Percentiles rank a stretch among this genome's conserved stretches.
Conservation (phyloP, 129 eudicot genomes). For the Calendula officinalis region DNA sequence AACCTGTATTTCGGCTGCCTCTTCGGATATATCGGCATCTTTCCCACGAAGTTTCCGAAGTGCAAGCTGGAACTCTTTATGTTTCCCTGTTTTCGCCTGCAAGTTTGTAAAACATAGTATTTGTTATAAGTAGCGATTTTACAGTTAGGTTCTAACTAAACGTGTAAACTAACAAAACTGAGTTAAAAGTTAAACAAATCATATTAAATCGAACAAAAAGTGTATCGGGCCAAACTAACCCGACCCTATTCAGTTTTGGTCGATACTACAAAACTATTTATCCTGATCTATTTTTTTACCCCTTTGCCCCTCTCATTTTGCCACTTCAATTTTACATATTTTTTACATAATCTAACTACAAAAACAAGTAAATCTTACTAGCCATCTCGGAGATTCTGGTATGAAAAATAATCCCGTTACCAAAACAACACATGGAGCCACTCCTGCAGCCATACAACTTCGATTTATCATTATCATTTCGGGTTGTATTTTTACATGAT, state of each 20-base stretch:
- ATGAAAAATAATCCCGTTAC: slow-evolving; percentile 47
- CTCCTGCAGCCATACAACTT: slow-evolving; percentile 38
- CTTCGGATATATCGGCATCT: slow-evolving; percentile 49
- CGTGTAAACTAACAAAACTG: background rate
- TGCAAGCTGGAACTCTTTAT: slow-evolving; percentile 40
- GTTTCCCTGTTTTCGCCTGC: slow-evolving; percentile 60
- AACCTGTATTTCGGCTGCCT: slow-evolving; percentile 60
- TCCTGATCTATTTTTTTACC: background rate
- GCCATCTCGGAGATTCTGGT: slow-evolving; percentile 80
- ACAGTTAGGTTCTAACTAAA: background rate
- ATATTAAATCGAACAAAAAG: background rate
- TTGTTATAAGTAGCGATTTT: background rate
- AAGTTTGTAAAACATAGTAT: background rate
- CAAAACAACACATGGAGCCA: slow-evolving; percentile 41
- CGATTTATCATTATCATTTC: background rate
- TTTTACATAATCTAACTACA: background rate
- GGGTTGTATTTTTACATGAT: too few species aligned
- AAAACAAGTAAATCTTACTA: slow-evolving; percentile 39
- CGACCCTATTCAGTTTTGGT: background rate
- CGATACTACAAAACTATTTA: background rate
- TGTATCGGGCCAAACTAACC: background rate
- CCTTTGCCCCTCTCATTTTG: background rate
- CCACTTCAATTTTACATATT: background rate
- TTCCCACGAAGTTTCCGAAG: slow-evolving; percentile 54
- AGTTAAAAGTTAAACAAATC: background rate